phyloP scores from a whole-genome alignment of 129 eudicot species.

The Silybum marianum region DNA sequence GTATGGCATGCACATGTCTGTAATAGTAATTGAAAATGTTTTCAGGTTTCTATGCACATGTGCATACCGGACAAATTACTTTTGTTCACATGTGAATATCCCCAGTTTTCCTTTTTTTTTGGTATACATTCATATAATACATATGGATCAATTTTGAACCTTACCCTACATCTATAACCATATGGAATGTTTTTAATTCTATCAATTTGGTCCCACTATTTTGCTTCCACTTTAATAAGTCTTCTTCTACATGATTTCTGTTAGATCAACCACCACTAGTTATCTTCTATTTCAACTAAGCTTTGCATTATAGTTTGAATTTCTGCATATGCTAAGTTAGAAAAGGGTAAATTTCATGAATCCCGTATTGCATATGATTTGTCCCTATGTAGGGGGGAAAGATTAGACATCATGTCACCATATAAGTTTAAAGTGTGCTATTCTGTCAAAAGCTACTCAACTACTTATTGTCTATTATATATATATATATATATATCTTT shows the following conservation, averaged over 20 bases:
- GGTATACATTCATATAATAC: not conserved
- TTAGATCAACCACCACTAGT: conserved; percentile 29
- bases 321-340: conserved; percentile 10
- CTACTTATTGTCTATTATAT: conserved; percentile 25
- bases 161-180: not conserved
- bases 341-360: conserved; percentile 14
- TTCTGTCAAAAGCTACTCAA: conserved; percentile 35
- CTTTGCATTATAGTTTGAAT: conserved; percentile 20
- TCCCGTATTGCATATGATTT: conserved; percentile 14
- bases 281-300: conserved; percentile 26
- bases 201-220: conserved; percentile 11
- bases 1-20: no score
- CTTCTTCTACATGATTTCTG: conserved; percentile 20
- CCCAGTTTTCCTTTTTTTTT: not conserved
- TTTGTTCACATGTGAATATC: not conserved
- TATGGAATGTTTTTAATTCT: conserved; percentile 8
- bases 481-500: conserved; percentile 13
- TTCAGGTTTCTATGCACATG: not conserved
- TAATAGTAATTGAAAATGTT: not conserved
- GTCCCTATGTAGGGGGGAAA: conserved; percentile 8
- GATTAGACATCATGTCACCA: conserved; percentile 30
- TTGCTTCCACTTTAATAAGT: conserved; percentile 17
- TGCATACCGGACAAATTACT: not conserved
- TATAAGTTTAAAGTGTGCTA: conserved; percentile 28
- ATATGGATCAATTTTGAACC: not conserved